These are phyloP conservation scores for Phytophthora pseudosyringae DNA, from an alignment of 352 stramenopile genomes.

Conservation along the genomic window DNA sequence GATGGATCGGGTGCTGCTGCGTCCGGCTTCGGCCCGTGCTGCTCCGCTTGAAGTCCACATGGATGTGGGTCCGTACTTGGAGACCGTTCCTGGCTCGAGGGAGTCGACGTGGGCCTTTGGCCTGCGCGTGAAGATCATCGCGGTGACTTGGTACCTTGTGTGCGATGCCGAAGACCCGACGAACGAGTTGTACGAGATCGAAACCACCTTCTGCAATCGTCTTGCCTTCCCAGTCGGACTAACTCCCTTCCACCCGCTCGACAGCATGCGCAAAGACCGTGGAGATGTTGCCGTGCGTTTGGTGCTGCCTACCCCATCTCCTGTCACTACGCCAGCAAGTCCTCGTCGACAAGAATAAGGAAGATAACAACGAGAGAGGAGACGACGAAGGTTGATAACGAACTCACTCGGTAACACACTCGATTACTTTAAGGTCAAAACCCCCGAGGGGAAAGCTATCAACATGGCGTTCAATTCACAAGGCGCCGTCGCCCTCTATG, in stretches of 20 bases:
- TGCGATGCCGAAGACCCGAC: slow-evolving; percentile 76
- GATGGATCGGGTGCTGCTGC: slow-evolving; percentile 66
- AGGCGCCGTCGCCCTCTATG: slow-evolving; percentile 19
- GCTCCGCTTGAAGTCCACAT: slow-evolving; percentile 60
- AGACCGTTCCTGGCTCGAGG: slow-evolving; percentile 20
- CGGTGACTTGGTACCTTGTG: slow-evolving; percentile 74
- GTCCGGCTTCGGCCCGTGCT: slow-evolving; percentile 66
- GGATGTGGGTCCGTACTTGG: slow-evolving; percentile 65
- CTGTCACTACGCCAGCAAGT: not conserved
- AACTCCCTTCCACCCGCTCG: slow-evolving; percentile 56
- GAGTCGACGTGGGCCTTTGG: slow-evolving; percentile 61
- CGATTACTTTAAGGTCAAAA: slow-evolving; percentile 40
- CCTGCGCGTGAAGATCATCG: slow-evolving; percentile 53
- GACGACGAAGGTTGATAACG: slow-evolving; percentile 2
- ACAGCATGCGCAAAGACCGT: slow-evolving; percentile 57
- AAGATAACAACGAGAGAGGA: not conserved
- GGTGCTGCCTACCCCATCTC: slow-evolving; percentile 8
- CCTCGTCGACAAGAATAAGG: slow-evolving; percentile 4
- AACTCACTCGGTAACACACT: slow-evolving; percentile 23
- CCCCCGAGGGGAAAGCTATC: slow-evolving; percentile 30
- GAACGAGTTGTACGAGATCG: slow-evolving; percentile 55
- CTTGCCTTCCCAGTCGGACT: slow-evolving; percentile 65
- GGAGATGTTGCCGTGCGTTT: slow-evolving; percentile 51
- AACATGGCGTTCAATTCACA: slow-evolving; percentile 39
- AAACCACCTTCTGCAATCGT: slow-evolving; percentile 67